Percentiles rank a stretch among this genome's conserved stretches.
Evolutionary conservation across 1,284 basidiomycete genomes (phyloP).

Genomic region (Earliella scabrosa): DNA sequence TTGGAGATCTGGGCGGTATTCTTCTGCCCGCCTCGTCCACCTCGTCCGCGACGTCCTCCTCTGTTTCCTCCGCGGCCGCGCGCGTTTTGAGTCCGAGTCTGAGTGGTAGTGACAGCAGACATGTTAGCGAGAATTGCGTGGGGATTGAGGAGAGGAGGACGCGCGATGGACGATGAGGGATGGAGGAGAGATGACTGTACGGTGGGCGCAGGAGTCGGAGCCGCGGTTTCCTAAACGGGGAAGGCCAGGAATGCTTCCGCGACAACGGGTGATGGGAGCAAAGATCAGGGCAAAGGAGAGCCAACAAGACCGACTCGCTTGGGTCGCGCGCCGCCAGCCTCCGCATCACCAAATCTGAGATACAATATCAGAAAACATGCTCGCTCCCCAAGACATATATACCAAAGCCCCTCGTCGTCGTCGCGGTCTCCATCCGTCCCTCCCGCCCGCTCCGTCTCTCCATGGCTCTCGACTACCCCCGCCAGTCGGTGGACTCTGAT

Average conservation of each 20-base stretch:
- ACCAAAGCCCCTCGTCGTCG: slow-evolving; percentile 2
- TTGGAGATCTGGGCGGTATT: slow-evolving; percentile 5
- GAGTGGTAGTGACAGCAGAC: slow-evolving; percentile 37
- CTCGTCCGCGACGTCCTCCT: too few species aligned
- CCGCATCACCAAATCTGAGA: not conserved
- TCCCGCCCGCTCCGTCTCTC: not conserved
- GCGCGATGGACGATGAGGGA: not conserved
- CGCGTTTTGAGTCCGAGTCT: slow-evolving; percentile 31
- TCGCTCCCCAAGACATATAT: not conserved
- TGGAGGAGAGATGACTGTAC: not conserved
- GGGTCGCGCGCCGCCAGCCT: not conserved
- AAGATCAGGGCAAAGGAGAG: too few species aligned
- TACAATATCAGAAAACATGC: not conserved
- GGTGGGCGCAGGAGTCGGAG: not conserved
- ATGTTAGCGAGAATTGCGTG: slow-evolving; percentile 21
- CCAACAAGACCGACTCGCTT: not conserved
- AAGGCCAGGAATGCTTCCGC: not conserved
- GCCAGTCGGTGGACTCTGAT: slow-evolving; percentile 1
- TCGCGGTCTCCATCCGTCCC: too few species aligned
- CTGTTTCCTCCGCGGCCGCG: slow-evolving; percentile 37
- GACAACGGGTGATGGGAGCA: not conserved
- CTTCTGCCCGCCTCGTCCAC: slow-evolving; percentile 29
- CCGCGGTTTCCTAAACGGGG: not conserved
- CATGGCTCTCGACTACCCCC: slow-evolving; percentile 6
- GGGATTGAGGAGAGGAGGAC: not conserved